A percentile compares a stretch with the other conserved stretches of the same genome.
Conservation (phyloP, 495 filamentous ascomycete species). For the Antarctomyces pellizariae region DNA sequence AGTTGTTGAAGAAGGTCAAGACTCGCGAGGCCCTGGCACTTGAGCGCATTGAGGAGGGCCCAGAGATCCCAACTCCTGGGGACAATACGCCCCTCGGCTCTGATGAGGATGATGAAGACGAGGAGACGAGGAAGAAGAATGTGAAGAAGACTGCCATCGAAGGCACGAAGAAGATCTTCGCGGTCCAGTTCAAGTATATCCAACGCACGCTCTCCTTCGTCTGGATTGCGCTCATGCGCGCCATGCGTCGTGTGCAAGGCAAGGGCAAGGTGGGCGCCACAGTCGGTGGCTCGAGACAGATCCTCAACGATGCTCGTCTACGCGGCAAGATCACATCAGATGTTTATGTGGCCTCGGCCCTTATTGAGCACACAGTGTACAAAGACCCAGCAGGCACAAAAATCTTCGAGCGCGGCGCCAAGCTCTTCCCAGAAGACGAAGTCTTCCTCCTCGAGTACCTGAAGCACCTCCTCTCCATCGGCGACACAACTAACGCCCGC, state of each 20-base stretch:
- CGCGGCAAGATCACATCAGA: constrained; percentile 74
- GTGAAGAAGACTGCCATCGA: constrained; percentile 26
- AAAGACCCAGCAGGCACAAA: constrained; percentile 75
- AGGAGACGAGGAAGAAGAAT: constrained; percentile 27
- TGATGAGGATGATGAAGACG: constrained; percentile 40
- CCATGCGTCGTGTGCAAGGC: constrained; percentile 83
- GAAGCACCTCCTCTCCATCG: constrained; percentile 75
- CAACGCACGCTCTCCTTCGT: constrained; percentile 62
- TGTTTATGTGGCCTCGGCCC: constrained; percentile 75
- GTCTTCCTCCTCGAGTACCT: constrained; percentile 80
- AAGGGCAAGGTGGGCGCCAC: constrained; percentile 50
- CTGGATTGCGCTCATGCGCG: constrained; percentile 85
- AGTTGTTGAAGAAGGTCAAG: constrained; percentile 46
- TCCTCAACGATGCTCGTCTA: constrained; percentile 70
- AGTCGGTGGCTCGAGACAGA: constrained; percentile 52
- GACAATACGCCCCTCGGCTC: constrained; percentile 23
- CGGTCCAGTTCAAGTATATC: constrained; percentile 45
- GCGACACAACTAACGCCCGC: constrained; percentile 83
- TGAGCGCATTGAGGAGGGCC: constrained; percentile 41
- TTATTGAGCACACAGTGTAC: constrained; percentile 89
- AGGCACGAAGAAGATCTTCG: constrained; percentile 43
- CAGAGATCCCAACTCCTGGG: constrained; percentile 11
- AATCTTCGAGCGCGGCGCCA: constrained; percentile 86
- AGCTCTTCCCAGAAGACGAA: constrained; percentile 80
- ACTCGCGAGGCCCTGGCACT: constrained; percentile 47